Evolutionary conservation across 495 filamentous ascomycete species (phyloP), one percentile per base, ranked within the genome.

Genomic region (Daldinia bambusicola): DNA sequence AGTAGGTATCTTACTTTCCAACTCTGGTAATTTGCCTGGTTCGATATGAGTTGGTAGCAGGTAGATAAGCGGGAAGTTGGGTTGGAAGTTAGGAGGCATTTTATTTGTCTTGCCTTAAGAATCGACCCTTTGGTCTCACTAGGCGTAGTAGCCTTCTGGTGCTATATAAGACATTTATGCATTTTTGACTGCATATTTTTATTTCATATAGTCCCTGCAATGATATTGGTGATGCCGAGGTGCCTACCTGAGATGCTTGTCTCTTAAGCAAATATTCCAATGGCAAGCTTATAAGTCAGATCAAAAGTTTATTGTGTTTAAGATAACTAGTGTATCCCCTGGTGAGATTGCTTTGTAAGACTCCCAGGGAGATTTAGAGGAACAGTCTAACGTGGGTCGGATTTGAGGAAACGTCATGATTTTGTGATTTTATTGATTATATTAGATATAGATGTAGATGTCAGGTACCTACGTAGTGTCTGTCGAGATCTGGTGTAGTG

Each of bases 11-110:
- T 86, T 81, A 10, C 89, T 84, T 74, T 95, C 91, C 13, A 89
- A 66, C 34, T 84, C 76, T 55, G 91, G 86, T 16, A 92, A 79
- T 59, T 89, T 84, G 4, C 89, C 82, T 14, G 85, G 76, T 0
- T 83, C 78, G 12, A 97, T 83, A 68, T 94, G 89, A 8, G 90
- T 88, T 6, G 89, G 80, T 0, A 97, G 86, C 48, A 98, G 85
- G 64, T 88, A 95, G 10, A 94, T 89, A 6, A 88, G 80, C 5
- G 95, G 93, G 50, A 94, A 84, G 38, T 63, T 32, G 32, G 74
- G 80, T 6, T 94, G 93, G 48, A 94, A 84, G 36, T 63, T 16
- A 32, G 75, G 75, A 69, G 69, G 8, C 67, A 71, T 71, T 36
- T 40, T 40, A 37, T 48, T 57, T 9, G 48, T 50, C 40, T 66